These are phyloP conservation scores for Trichoderma sp. DNA, from an alignment of 2,329 filamentous ascomycete genomes.

Conservation along the genomic window DNA sequence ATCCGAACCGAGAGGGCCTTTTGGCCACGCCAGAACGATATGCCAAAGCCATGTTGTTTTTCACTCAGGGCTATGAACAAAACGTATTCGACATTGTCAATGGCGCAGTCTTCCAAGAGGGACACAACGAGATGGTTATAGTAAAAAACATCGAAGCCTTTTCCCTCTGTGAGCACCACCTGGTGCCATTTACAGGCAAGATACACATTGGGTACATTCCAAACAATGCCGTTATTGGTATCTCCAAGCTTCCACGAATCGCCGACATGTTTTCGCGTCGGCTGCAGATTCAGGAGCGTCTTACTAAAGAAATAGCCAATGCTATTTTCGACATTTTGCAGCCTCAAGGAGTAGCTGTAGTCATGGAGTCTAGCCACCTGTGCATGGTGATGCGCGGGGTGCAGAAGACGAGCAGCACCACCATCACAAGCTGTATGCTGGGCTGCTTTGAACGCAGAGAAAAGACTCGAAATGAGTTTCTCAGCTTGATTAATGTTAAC, in stretches of 20 bases:
- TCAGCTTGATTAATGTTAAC: slow-evolving; percentile 68
- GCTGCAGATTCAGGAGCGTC: slow-evolving; percentile 92
- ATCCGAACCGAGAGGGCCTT: slow-evolving; percentile 67
- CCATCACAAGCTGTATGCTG: slow-evolving; percentile 96
- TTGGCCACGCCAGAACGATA: slow-evolving; percentile 81
- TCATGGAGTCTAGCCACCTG: slow-evolving; percentile 95
- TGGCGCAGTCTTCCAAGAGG: slow-evolving; percentile 91
- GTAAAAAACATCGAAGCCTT: slow-evolving; percentile 97
- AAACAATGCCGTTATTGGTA: slow-evolving; percentile 84
- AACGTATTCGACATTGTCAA: slow-evolving; percentile 93
- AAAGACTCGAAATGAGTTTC: slow-evolving; percentile 94
- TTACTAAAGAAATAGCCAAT: slow-evolving; percentile 94
- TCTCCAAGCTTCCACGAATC: slow-evolving; percentile 93
- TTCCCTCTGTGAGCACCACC: slow-evolving; percentile 93
- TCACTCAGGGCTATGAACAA: slow-evolving; percentile 96
- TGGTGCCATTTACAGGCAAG: slow-evolving; percentile 97
- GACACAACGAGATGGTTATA: slow-evolving; percentile 96
- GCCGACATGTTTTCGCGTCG: slow-evolving; percentile 95
- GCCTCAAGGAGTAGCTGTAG: slow-evolving; percentile 92
- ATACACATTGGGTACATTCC: slow-evolving; percentile 99
- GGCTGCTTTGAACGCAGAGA: slow-evolving; percentile 91
- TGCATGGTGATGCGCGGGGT: slow-evolving; percentile 99
- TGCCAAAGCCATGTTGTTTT: slow-evolving; percentile 92
- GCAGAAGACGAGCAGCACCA: slow-evolving; percentile 85
- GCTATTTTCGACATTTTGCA: slow-evolving; percentile 94